These are phyloP conservation scores for Eucalyptus regnans DNA, from an alignment of 345 rosid species.

Conservation along the genomic window DNA sequence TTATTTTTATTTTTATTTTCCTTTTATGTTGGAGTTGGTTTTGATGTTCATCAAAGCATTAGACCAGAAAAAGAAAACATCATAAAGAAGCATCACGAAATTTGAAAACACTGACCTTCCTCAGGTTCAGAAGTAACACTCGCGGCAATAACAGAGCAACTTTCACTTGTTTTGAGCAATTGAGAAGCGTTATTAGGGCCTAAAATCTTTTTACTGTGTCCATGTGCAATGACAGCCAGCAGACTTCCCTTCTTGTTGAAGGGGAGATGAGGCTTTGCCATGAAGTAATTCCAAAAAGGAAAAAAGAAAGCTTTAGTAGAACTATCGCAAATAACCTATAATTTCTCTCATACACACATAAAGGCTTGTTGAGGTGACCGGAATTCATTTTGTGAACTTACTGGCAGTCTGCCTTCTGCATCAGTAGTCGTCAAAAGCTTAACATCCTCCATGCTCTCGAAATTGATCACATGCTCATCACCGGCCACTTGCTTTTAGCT, in stretches of 20 bases:
- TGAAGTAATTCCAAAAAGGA: background rate
- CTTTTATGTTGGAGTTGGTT: background rate
- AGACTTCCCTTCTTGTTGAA: slow-evolving; percentile 15
- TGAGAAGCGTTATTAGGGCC: background rate
- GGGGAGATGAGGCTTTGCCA: slow-evolving; percentile 19
- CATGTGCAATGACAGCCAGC: slow-evolving; percentile 9
- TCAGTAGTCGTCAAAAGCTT: slow-evolving; percentile 13
- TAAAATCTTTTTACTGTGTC: slow-evolving; percentile 19
- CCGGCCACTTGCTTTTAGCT: slow-evolving; percentile 14
- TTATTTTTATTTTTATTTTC: no score
- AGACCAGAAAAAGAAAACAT: background rate
- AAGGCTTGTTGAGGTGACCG: background rate
- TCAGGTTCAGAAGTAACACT: slow-evolving; percentile 5
- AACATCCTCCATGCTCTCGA: slow-evolving; percentile 15
- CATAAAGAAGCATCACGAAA: background rate
- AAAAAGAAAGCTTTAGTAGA: background rate
- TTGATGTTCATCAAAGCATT: background rate
- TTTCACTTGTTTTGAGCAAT: background rate
- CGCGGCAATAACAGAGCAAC: background rate
- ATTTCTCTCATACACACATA: background rate
- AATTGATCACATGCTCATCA: slow-evolving; percentile 14
- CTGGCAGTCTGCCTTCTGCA: slow-evolving; percentile 20
- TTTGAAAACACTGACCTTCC: slow-evolving; percentile 10
- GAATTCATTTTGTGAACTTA: slow-evolving; percentile 1
- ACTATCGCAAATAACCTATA: background rate